Conservation (phyloP, 2,329 filamentous ascomycete species). For the Fusarium nanum region DNA sequence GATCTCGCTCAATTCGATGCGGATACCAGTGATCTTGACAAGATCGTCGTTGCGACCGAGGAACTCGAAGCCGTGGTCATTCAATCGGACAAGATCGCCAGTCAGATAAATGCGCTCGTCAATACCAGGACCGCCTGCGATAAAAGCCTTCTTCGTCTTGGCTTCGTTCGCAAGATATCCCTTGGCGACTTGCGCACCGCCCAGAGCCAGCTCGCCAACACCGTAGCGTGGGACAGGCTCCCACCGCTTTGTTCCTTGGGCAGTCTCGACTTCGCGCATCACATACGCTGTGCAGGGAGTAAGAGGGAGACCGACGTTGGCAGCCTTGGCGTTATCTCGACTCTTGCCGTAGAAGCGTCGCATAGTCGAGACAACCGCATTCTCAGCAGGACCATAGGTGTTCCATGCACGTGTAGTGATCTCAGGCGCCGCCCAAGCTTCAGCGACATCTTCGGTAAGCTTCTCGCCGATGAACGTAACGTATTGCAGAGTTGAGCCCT, state of each 20-base stretch:
- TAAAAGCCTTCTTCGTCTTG: constrained; percentile 26
- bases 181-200: constrained; percentile 24
- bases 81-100: constrained; percentile 27
- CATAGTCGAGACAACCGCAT: constrained; percentile 29
- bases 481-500: constrained; percentile 18
- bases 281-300: constrained; percentile 23
- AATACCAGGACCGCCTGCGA: constrained; percentile 17
- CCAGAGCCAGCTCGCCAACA: constrained; percentile 22
- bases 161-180: constrained; percentile 24
- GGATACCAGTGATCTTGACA: constrained; percentile 27
- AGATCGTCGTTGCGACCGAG: constrained; percentile 27
- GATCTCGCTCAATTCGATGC: constrained; percentile 30
- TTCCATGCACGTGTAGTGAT: constrained; percentile 28
- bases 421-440: constrained; percentile 19
- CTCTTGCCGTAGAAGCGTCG: constrained; percentile 21
- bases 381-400: constrained; percentile 21
- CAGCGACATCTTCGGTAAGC: constrained; percentile 23
- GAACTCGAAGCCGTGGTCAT: constrained; percentile 30
- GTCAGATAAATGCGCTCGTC: constrained; percentile 27
- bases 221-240: constrained; percentile 30
- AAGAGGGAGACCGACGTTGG: constrained; percentile 23
- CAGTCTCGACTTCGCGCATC: constrained; percentile 12
- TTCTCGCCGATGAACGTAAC: constrained; percentile 29
- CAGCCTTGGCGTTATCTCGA: constrained; percentile 20
- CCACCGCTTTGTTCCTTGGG: constrained; percentile 1